Base-by-base conservation (phyloP, 2,329 filamentous ascomycete genomes). In the Colletotrichum tanaceti region DNA sequence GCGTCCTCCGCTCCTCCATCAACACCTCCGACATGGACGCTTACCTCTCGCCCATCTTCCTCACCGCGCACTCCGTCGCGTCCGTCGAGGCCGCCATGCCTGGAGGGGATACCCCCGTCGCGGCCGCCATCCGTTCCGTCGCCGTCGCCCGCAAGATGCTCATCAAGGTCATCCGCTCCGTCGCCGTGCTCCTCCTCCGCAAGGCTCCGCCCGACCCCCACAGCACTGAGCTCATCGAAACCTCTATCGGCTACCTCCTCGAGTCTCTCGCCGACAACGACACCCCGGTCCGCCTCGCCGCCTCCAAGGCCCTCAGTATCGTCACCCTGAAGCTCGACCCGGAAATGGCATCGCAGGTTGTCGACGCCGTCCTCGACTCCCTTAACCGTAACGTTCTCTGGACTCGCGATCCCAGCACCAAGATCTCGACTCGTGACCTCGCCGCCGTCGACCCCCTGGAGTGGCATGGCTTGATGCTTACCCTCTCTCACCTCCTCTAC, bases 391-490 rank as follows among this genome's bases (percentile, higher is more conserved):
- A 89, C 63, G 84, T 90, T 5, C 77, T 89, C n/a, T 85, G 82
- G 79, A 80, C 79, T 22, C 83, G 80, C 41, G 81, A 80, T 71
- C 78, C 77, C 5, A 71, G 76, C 32, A 58, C 77, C 1, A 74
- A 75, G 0, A 77, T 75, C 7, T 32, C 39, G 24, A 77, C 74
- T 18, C 83, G 86, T 47, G 89, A 96, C 75, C 81, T 97, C 43
- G 90, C 89, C 49, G 89, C 90, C 10, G 93, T 97, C 16, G 90
- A 97, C 77, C 87, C 93, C 18, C 84, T 95, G 32, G 90, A 91
- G 78, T 99, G 96, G 96, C 96, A 99, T 77, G 96, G 96, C 0
- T 79, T 98, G 44, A 94, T 94, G 74, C 85, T 99, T 52, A 96
- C 96, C 0, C 83, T 99, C 3, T 90, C 93, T 0, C 93, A 98